These are phyloP conservation scores for Aspergillus sp. DNA, from an alignment of 2,329 filamentous ascomycete genomes.

Conservation along the genomic window DNA sequence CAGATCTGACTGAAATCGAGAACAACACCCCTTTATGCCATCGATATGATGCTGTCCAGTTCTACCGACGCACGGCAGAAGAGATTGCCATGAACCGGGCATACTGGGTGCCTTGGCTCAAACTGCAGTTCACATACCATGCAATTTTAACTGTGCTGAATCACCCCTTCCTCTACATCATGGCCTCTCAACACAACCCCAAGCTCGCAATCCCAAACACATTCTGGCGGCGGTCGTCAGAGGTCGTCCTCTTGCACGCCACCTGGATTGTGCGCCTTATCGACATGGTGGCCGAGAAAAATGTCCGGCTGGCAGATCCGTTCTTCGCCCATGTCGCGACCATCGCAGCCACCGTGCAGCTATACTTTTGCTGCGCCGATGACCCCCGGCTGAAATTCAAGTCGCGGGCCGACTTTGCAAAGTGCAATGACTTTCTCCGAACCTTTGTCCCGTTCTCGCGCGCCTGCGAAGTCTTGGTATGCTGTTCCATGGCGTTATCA, in stretches of 20 bases:
- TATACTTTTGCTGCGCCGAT: constrained; percentile 55
- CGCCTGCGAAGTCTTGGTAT: constrained; percentile 48
- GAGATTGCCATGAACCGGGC: constrained; percentile 47
- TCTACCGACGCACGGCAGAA: constrained; percentile 51
- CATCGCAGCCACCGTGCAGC: constrained; percentile 54
- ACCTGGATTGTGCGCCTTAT: constrained; percentile 58
- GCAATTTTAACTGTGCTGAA: constrained; percentile 53
- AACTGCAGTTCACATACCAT: constrained; percentile 56
- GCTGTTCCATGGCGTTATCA: constrained; percentile 12
- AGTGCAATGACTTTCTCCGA: constrained; percentile 52
- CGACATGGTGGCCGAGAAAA: constrained; percentile 55
- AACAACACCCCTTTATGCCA: constrained; percentile 49
- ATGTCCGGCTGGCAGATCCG: constrained; percentile 50
- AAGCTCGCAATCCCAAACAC: constrained; percentile 55
- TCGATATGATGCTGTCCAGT: constrained; percentile 54
- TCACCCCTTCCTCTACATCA: constrained; percentile 56
- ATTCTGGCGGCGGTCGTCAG: constrained; percentile 55
- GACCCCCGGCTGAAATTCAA: constrained; percentile 52
- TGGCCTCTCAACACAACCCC: constrained; percentile 53
- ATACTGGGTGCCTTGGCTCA: constrained; percentile 56
- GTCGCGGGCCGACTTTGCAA: constrained; percentile 53
- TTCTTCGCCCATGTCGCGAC: constrained; percentile 55
- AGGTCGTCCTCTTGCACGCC: constrained; percentile 52
- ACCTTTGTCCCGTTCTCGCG: constrained; percentile 50
- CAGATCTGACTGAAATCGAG: constrained; percentile 54